Percentiles rank a stretch among this genome's conserved stretches.
Conservation (phyloP, 176 grass and related monocot genomes). For the Phyllostachys edulis region DNA sequence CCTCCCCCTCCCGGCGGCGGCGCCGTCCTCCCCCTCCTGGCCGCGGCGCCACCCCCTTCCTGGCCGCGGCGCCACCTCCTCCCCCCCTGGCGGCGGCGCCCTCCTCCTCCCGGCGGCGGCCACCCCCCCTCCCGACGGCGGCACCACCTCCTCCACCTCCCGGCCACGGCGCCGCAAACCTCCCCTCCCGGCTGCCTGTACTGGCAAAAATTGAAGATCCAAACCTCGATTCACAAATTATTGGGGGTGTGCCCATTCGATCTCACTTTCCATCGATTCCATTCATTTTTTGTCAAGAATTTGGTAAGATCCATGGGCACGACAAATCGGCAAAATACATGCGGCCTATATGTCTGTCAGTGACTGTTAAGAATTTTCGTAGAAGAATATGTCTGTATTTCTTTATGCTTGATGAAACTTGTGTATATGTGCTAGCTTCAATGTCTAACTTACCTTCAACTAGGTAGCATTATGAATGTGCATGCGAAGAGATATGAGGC, state of each 20-base stretch:
- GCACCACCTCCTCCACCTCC: no score
- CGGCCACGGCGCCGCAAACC: no score
- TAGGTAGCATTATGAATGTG: neutral
- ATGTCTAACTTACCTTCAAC: no score
- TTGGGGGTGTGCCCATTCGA: no score
- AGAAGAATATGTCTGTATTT: neutral
- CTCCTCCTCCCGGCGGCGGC: no score
- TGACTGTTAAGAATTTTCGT: neutral
- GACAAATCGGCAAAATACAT: neutral
- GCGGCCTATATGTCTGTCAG: neutral
- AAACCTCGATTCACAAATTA: constrained; percentile 1
- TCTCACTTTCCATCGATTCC: neutral
- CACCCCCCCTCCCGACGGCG: no score
- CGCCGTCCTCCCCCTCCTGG: no score
- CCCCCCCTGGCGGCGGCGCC: no score
- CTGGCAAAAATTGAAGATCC: constrained; percentile 17
- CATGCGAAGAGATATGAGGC: neutral
- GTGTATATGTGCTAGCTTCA: neutral
- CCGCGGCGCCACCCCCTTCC: no score
- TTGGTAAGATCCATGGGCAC: neutral
- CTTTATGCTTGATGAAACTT: neutral
- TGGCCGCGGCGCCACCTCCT: no score
- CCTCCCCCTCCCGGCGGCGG: no score
- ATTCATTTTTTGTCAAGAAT: neutral
- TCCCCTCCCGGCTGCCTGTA: no score